Evolutionary conservation across 1,139 yeast genomes (phyloP).

Genomic region (Yamadazyma diospyri): DNA sequence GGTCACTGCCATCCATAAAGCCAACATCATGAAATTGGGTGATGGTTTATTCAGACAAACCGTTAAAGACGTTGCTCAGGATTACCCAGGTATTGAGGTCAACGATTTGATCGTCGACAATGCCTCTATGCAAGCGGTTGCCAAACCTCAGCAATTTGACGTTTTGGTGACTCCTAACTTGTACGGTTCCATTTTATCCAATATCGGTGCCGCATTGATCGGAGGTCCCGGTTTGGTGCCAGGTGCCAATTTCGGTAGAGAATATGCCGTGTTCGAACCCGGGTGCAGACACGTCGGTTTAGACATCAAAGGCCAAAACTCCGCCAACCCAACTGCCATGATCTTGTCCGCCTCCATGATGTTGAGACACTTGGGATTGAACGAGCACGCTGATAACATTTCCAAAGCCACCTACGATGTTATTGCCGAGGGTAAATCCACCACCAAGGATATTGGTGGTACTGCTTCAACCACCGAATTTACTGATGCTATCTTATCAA

Average conservation of each 20-base stretch:
- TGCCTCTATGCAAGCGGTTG: conserved; percentile 99
- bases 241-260: conserved; percentile 98
- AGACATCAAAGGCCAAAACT: conserved; percentile 90
- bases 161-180: conserved; percentile 97
- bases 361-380: conserved; percentile 92
- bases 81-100: conserved; percentile 80
- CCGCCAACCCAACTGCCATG: conserved; percentile 98
- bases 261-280: conserved; percentile 97
- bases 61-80: conserved; percentile 84
- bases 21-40: conserved; percentile 98
- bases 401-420: conserved; percentile 86
- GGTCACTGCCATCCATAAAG: conserved; percentile 98
- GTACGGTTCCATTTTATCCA: conserved; percentile 95
- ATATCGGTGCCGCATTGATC: conserved; percentile 96
- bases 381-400: conserved; percentile 78
- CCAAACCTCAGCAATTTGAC: conserved; percentile 96
- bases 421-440: conserved; percentile 76
- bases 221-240: conserved; percentile 99
- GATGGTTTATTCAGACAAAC: conserved; percentile 97
- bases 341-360: conserved; percentile 85
- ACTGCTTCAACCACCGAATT: conserved; percentile 85
- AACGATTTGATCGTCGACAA: conserved; percentile 97
- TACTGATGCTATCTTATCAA: conserved; percentile 76
- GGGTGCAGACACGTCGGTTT: conserved; percentile 99
- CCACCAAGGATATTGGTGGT: conserved; percentile 90